Evolutionary conservation across 495 filamentous ascomycete species (phyloP), one percentile per base, ranked within the genome.

Genomic region (Penicillium pulvis): DNA sequence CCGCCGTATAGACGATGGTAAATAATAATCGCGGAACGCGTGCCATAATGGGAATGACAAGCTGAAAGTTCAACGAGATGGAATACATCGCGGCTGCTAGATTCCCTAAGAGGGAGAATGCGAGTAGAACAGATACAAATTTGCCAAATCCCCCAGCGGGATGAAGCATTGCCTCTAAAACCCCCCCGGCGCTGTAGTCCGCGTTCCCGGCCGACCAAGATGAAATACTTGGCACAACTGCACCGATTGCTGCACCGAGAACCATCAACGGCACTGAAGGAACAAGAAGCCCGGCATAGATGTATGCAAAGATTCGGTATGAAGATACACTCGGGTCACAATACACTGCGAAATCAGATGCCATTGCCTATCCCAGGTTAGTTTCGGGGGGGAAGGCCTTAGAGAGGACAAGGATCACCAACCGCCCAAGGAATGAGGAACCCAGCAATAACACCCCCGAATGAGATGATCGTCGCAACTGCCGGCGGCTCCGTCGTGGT

Each of bases 41-140:
- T 23, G n/a, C 20, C 42, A 45, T 45, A 19, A 45, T 45, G n/a
- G 42, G 42, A 45, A 45, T 45, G n/a, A 45, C 42, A 23, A 45
- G n/a, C 42, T 45, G 42, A 23, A 45, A 45, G 42, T 45, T 45
- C n/a, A 45, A 23, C 20, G 42, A 45, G 42, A 45, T 45, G 14
- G 42, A 45, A 16, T 45, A 45, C 42, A 45, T 45, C n/a, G 42
- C 42, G n/a, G 42, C 42, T 23, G 42, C 42, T 11, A 45, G 20
- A 45, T 45, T 45, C 20, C 42, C 42, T 7, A 45, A 16, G 42
- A 45, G 42, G 16, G 42, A 45, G 16, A 45, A 45, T 19, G 42
- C 42, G 6, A 45, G 42, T 19, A 45, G 12, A 11, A 45, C 14
- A 45, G 42, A 45, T 23, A 45, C 10, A 19, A 45, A 45, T 45